phyloP scores from a whole-genome alignment of 225 moss, liverwort and hornwort genomes.

The Rhytidiadelphus loreus region DNA sequence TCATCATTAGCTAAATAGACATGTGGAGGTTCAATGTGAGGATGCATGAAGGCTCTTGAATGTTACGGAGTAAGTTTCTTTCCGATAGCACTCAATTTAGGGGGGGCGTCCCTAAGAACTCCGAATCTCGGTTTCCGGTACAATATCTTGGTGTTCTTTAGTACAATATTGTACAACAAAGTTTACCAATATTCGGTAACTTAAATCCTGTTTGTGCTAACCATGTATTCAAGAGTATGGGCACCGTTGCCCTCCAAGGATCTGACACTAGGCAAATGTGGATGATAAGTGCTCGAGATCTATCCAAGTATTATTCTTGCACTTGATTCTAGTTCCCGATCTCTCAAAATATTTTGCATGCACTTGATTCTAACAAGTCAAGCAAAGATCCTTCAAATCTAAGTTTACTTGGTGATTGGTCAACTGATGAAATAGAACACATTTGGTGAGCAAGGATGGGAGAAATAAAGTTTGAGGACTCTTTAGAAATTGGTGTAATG shows the following conservation, averaged over 20 bases:
- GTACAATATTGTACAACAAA: neutral
- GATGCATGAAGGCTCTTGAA: no score
- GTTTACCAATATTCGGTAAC: neutral
- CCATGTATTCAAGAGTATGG: neutral
- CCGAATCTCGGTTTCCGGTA: neutral
- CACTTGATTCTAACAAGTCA: fast-evolving
- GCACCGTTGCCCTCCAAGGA: no score
- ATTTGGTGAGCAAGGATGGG: neutral
- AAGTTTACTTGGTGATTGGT: neutral
- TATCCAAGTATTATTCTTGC: neutral
- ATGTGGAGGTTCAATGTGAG: no score
- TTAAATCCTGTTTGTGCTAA: neutral
- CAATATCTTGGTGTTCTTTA: neutral
- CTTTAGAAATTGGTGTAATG: neutral
- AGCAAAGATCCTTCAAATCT: neutral
- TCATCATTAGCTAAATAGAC: neutral
- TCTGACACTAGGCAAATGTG: neutral
- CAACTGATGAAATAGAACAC: neutral
- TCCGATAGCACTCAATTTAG: no score
- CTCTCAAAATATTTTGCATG: neutral
- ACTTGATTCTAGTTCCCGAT: neutral
- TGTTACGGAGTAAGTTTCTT: no score
- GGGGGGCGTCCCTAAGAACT: neutral
- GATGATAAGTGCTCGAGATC: neutral
- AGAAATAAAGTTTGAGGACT: neutral